These are phyloP conservation scores for Fusarium sp. DNA, from an alignment of 2,329 filamentous ascomycete genomes.

Conservation along the genomic window DNA sequence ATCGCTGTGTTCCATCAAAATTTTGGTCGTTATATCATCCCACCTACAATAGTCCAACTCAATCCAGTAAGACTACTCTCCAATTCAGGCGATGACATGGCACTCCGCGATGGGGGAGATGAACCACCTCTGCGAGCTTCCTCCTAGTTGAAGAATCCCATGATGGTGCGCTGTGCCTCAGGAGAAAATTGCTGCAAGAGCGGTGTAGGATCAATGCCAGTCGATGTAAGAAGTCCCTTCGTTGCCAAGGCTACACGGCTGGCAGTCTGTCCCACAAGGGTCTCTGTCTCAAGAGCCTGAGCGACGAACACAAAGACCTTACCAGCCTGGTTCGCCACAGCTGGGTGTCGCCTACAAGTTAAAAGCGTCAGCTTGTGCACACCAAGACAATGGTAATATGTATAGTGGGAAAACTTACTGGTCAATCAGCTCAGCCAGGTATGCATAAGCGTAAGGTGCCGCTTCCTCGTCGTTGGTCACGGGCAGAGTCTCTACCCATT, in stretches of 20 bases:
- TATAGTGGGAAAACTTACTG: constrained; percentile 74
- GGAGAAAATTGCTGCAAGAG: constrained; percentile 81
- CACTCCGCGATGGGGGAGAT: constrained; percentile 15
- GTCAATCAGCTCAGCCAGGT: constrained; percentile 90
- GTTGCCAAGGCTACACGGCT: constrained; percentile 81
- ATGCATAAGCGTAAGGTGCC: constrained; percentile 94
- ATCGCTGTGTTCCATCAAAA: constrained; percentile 38
- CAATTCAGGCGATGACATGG: background rate
- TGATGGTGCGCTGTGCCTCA: constrained; percentile 84
- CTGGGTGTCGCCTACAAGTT: constrained; percentile 80
- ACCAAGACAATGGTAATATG: background rate
- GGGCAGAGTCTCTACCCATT: constrained; percentile 92
- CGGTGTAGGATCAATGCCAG: constrained; percentile 80
- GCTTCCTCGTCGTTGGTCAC: constrained; percentile 97
- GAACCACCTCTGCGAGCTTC: constrained; percentile 3
- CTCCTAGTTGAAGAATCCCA: constrained; percentile 78
- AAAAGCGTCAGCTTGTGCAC: constrained; percentile 46
- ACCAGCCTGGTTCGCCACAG: constrained; percentile 80
- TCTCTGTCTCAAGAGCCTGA: constrained; percentile 90
- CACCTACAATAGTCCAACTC: background rate
- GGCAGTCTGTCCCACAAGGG: constrained; percentile 86
- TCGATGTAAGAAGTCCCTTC: constrained; percentile 80
- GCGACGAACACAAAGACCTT: constrained; percentile 89
- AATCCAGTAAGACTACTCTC: background rate
- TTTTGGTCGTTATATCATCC: constrained; percentile 5